Base-by-base conservation (phyloP, 306 rosid genomes). In the Dryas octopetala region DNA sequence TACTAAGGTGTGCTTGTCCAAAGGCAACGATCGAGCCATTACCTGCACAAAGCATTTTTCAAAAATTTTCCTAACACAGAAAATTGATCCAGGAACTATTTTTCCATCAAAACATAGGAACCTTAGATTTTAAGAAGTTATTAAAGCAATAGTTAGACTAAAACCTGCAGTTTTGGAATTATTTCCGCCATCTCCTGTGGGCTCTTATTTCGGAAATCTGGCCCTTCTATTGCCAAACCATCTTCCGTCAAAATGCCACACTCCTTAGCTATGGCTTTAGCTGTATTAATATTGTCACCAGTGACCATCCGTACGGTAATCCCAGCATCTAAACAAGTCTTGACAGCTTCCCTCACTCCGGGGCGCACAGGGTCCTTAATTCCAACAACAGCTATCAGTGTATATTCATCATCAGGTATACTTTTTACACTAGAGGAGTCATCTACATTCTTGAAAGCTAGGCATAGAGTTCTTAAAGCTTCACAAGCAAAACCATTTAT, bases 311-410 rank as follows among this genome's bases (percentile, higher is more conserved):
- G 74, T 51, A 91, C 93, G 0, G 79, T 77, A 16, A 90, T 95
- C 49, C 99, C 99, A 41, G 97, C 97, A 9, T 70, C 91, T 71
- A 89, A 82, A 80, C 99, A 92, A 6, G 84, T 83, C 84, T 86
- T 67, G 6, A 95, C 99, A 4, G 97, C 96, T 77, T 95, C 92
- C 79, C 76, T 95, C 4, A 95, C 97, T 0, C 91, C 91, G 0
- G 96, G 90, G 54, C 97, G 88, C 46, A 95, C 93, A 48, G 99
- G 99, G 84, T 95, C 97, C 81, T 92, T 92, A 69, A 95, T 92
- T 47, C 99, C 99, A 58, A 95, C 70, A 16, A 95, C 84, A 11
- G 95, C 80, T 55, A 92, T 84, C 26, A 91, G 76, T 3, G 91
- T 85, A 77, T 83, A 95, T 40, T 74, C 74, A 16, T 78, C 87